Evolutionary conservation across 2,329 filamentous ascomycete species (phyloP).

Genomic region (Magnaporthales sp.): DNA sequence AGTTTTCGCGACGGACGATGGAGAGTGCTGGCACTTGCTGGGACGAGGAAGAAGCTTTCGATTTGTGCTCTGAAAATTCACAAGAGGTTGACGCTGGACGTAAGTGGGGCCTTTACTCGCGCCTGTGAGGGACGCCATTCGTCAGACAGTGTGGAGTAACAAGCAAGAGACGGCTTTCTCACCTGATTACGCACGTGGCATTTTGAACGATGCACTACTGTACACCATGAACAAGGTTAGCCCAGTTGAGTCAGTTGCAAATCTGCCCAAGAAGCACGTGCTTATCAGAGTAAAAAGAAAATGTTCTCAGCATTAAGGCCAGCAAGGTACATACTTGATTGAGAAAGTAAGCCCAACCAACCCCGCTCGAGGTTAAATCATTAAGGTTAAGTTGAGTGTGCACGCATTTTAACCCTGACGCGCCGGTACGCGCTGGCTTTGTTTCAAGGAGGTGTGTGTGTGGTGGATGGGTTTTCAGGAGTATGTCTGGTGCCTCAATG

Average conservation of each 20-base stretch:
- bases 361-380: background rate
- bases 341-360: background rate
- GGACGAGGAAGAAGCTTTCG: background rate
- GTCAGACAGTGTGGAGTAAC: background rate
- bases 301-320: background rate
- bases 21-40: background rate
- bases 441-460: background rate
- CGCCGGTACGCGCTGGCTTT: background rate
- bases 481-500: background rate
- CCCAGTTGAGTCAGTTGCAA: background rate
- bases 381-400: background rate
- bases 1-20: background rate
- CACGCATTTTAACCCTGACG: background rate
- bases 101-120: background rate
- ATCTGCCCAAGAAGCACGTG: background rate
- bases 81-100: background rate
- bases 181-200: background rate
- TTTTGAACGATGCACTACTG: background rate
- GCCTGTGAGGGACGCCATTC: background rate
- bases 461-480: background rate
- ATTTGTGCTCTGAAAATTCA: constrained; percentile 3
- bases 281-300: background rate
- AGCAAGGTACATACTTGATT: background rate
- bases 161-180: background rate
- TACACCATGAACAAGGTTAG: background rate